Evolutionary conservation across 805 yeast species (phyloP).

Genomic region (Trichomonascus vanleenenianus): DNA sequence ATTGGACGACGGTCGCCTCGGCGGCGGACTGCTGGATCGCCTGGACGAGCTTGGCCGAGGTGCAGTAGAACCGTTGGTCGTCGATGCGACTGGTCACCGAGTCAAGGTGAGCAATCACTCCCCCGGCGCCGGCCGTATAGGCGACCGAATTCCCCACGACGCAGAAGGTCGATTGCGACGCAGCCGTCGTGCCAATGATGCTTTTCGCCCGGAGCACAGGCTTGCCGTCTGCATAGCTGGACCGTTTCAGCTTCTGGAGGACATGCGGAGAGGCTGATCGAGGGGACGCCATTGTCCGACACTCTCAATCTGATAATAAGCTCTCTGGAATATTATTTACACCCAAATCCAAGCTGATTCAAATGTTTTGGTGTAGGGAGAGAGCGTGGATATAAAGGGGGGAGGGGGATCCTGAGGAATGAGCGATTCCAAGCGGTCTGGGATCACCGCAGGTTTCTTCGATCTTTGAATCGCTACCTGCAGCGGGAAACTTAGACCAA

Average conservation of each 20-base stretch:
- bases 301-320: neutral
- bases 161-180: slow-evolving; percentile 9
- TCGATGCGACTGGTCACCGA: neutral
- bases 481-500: no score
- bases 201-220: slow-evolving; percentile 5
- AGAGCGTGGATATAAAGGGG: no score
- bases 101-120: slow-evolving; percentile 15
- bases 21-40: slow-evolving; percentile 5
- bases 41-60: slow-evolving; percentile 14
- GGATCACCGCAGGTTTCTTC: no score
- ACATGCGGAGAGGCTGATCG: neutral
- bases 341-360: neutral
- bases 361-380: neutral
- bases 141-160: slow-evolving; percentile 15
- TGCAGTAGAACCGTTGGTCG: slow-evolving; percentile 10
- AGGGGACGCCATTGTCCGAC: neutral
- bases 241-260: neutral
- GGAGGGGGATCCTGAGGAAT: no score
- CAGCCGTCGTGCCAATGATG: slow-evolving; percentile 21
- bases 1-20: neutral
- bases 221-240: neutral
- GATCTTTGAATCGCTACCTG: no score
- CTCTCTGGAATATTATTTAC: neutral
- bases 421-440: no score
- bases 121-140: slow-evolving; percentile 26